A percentile compares a stretch with the other conserved stretches of the same genome.
Conservation (phyloP, 2,329 filamentous ascomycete species). For the Cryphonectria carpinicola region DNA sequence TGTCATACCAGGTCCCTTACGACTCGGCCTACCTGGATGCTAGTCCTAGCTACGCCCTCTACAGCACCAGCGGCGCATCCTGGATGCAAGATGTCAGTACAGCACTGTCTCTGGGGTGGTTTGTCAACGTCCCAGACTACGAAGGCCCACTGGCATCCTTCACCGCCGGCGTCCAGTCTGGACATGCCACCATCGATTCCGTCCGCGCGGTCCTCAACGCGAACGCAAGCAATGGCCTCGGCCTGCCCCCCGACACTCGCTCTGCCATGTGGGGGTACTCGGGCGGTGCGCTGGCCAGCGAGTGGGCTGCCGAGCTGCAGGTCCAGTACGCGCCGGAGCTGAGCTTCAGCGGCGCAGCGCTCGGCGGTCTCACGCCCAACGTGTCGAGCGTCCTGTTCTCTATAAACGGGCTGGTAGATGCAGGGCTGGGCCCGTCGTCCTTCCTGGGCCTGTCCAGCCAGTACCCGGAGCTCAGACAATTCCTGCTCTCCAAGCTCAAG, state of each 20-base stretch:
- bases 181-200: constrained; percentile 50
- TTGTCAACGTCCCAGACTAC: constrained; percentile 51
- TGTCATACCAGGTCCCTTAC: constrained; percentile 49
- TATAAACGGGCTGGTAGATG: constrained; percentile 36
- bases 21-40: constrained; percentile 45
- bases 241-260: constrained; percentile 36
- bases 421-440: constrained; percentile 17
- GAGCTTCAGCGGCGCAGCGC: constrained; percentile 49
- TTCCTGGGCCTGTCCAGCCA: constrained; percentile 41
- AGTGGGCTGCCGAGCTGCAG: constrained; percentile 57
- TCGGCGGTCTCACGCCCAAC: constrained; percentile 53
- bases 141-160: constrained; percentile 51
- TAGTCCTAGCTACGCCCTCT: constrained; percentile 42
- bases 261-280: constrained; percentile 58
- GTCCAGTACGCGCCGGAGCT: constrained; percentile 57
- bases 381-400: constrained; percentile 41
- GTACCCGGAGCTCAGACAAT: constrained; percentile 37
- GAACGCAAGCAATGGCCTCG: constrained; percentile 27
- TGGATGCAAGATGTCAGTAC: constrained; percentile 35
- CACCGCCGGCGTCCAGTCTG: constrained; percentile 46
- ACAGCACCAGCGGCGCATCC: constrained; percentile 29
- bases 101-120: constrained; percentile 46
- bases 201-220: constrained; percentile 46
- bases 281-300: constrained; percentile 55
- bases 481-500: constrained; percentile 33